A percentile compares a stretch with the other conserved stretches of the same genome.
Evolutionary conservation across 345 rosid species (phyloP).

Genomic region (Dimocarpus longan): DNA sequence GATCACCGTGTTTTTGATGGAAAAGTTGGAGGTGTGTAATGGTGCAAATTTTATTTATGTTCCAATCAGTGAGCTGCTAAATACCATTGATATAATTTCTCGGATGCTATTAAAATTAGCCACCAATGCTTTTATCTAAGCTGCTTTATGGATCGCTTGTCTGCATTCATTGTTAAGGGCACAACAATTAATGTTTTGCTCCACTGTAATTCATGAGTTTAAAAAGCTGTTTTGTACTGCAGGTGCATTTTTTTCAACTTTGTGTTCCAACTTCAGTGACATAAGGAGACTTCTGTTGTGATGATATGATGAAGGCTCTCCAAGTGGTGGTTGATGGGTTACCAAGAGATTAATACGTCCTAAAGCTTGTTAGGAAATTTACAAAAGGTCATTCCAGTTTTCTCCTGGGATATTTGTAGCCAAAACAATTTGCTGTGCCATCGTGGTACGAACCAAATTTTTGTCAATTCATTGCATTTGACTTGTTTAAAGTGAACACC

Average conservation of each 20-base stretch:
- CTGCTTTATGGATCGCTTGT: background rate
- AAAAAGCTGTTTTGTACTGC: constrained; percentile 26
- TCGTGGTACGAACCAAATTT: constrained; percentile 18
- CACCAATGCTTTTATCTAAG: background rate
- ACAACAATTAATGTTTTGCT: background rate
- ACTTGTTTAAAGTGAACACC: background rate
- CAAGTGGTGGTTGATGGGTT: constrained; percentile 13
- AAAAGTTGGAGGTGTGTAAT: constrained; percentile 76
- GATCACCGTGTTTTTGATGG: constrained; percentile 97
- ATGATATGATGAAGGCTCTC: constrained; percentile 16
- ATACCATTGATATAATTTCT: background rate
- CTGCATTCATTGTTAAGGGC: background rate
- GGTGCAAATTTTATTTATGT: background rate
- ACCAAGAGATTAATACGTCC: constrained; percentile 2
- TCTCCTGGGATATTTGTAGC: background rate
- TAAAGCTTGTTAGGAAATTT: constrained; percentile 15
- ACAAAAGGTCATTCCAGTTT: background rate
- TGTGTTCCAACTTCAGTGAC: constrained; percentile 76
- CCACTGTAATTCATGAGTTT: background rate
- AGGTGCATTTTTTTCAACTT: constrained; percentile 78
- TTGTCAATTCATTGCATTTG: constrained; percentile 21
- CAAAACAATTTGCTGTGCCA: constrained; percentile 16
- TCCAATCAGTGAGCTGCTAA: background rate
- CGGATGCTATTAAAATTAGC: background rate
- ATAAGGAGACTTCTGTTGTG: constrained; percentile 75